Conservation (phyloP, 192 early-diverging fungal genomes). For the Backusella tuberculispora region DNA sequence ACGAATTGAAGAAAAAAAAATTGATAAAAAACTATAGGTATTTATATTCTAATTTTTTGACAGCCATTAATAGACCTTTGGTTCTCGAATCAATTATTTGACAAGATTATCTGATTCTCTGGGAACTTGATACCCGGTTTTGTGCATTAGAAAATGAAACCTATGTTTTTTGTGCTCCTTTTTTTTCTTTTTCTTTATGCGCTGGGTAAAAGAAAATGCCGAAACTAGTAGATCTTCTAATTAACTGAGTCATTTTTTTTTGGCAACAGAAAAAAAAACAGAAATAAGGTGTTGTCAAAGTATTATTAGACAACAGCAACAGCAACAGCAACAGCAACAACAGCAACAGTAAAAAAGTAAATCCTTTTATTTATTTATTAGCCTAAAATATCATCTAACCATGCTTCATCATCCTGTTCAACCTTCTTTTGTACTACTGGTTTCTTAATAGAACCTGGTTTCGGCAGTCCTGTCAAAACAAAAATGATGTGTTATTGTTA, state of each 20-base stretch:
- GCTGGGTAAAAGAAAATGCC: not conserved
- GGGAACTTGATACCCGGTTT: not conserved
- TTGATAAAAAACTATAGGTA: not conserved
- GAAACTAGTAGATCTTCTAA: not conserved
- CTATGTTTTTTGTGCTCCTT: too few species aligned
- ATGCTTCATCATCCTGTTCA: constrained; percentile 32
- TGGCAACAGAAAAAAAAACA: too few species aligned
- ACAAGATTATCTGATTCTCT: not conserved
- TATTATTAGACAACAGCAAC: not conserved
- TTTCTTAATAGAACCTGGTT: constrained; percentile 9
- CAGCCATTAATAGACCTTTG: not conserved
- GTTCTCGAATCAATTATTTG: not conserved
- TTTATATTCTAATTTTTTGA: not conserved
- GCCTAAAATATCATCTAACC: constrained; percentile 38
- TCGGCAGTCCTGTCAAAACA: constrained; percentile 9
- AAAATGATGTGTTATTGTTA: not conserved
- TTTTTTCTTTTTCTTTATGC: not conserved
- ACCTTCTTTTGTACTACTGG: not conserved
- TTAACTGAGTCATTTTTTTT: not conserved
- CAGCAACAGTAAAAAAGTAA: not conserved
- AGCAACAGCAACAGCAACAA: not conserved
- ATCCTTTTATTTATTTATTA: constrained; percentile 7
- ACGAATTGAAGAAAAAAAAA: not conserved
- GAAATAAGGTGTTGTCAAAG: not conserved
- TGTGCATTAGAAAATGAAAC: not conserved